phyloP scores from a whole-genome alignment of 306 rosid species.

The Psophocarpus tetragonolobus region DNA sequence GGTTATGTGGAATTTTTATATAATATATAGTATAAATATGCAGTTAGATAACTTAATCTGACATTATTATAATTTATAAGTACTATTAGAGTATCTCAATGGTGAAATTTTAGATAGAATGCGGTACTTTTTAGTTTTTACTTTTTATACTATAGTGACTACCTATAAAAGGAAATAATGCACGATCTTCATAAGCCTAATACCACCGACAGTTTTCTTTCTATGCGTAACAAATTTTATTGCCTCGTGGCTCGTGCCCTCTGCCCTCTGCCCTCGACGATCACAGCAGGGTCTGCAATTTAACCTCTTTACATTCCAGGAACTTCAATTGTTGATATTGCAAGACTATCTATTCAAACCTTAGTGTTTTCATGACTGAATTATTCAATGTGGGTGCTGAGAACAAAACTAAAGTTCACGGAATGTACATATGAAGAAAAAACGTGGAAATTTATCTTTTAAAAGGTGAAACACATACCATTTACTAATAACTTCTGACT shows the following conservation, averaged over 20 bases:
- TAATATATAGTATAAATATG: too few relatives aligned
- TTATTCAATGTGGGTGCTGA: not conserved
- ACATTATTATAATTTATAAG: not conserved
- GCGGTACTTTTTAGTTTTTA: not conserved
- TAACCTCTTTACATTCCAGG: not conserved
- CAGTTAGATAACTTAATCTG: not conserved
- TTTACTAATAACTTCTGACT: not conserved
- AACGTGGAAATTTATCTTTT: too few relatives aligned
- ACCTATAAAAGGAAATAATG: not conserved
- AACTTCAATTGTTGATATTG: not conserved
- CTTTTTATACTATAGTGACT: not conserved
- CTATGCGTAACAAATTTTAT: not conserved
- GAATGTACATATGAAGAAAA: not conserved
- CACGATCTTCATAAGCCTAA: not conserved
- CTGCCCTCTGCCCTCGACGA: too few relatives aligned
- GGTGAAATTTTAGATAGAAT: too few relatives aligned
- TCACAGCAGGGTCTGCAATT: not conserved
- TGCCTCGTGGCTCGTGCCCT: too few relatives aligned
- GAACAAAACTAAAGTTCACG: not conserved
- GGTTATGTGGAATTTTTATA: too few relatives aligned
- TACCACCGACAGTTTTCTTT: conserved; percentile 25
- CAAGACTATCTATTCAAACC: not conserved
- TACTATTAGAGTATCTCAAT: not conserved
- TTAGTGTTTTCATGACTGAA: not conserved
- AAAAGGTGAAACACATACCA: not conserved